These are phyloP conservation scores for Psilocybe cyanescens DNA, from an alignment of 768 basidiomycete genomes.

Conservation along the genomic window DNA sequence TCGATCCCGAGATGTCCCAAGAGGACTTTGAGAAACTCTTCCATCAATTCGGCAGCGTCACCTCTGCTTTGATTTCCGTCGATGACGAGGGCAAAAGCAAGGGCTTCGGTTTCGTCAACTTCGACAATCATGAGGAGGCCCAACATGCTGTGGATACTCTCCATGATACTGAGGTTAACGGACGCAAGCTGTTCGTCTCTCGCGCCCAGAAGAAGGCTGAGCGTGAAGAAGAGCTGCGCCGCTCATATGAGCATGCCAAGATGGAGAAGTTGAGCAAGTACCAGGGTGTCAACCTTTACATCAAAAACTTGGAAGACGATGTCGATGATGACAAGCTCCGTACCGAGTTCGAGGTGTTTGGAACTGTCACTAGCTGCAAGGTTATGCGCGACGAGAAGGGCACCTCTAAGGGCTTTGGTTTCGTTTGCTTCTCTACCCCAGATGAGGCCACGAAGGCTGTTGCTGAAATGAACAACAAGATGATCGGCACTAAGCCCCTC, in stretches of 20 bases:
- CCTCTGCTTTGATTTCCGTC: constrained; percentile 82
- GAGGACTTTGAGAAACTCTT: constrained; percentile 90
- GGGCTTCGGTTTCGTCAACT: constrained; percentile 99
- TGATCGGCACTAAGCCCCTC: constrained; percentile 97
- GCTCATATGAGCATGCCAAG: constrained; percentile 92
- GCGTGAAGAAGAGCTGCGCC: constrained; percentile 95
- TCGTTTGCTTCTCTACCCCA: constrained; percentile 98
- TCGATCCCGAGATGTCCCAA: constrained; percentile 82
- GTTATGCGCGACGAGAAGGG: constrained; percentile 98
- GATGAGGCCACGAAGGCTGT: constrained; percentile 99
- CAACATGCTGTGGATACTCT: constrained; percentile 87
- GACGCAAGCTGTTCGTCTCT: constrained; percentile 92
- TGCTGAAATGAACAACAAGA: constrained; percentile 99
- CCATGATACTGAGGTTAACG: constrained; percentile 82
- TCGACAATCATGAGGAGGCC: constrained; percentile 89
- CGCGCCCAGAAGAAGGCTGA: constrained; percentile 99
- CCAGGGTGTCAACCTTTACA: constrained; percentile 98
- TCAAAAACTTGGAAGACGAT: constrained; percentile 99
- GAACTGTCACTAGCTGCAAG: constrained; percentile 97
- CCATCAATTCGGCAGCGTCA: constrained; percentile 75
- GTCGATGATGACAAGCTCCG: constrained; percentile 97
- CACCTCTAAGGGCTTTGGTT: constrained; percentile 95
- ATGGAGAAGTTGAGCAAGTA: constrained; percentile 98
- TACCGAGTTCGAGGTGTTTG: constrained; percentile 94
- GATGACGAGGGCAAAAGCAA: constrained; percentile 94